phyloP scores from a whole-genome alignment of 192 early-diverging fungal species.

The Geranomyces michiganensis region DNA sequence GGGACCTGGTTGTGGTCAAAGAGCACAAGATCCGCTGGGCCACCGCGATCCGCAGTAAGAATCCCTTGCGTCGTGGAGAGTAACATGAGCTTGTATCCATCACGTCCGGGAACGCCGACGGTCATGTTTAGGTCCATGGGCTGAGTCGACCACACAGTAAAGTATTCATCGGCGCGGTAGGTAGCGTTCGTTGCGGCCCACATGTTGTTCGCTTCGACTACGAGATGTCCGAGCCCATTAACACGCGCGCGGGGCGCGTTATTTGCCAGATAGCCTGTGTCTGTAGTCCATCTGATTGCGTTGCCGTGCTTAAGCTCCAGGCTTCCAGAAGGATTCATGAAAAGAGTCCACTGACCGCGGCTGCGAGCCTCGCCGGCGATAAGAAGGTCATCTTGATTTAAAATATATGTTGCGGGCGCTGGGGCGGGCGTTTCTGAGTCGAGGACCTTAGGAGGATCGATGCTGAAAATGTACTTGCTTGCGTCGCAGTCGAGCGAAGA shows the following conservation, averaged over 20 bases:
- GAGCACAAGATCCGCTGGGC: neutral
- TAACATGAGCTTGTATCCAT: neutral
- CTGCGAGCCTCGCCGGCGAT: neutral
- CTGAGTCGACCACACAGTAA: neutral
- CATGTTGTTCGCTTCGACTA: neutral
- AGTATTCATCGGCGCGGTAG: slow-evolving; percentile 1
- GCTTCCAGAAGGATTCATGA: slow-evolving; percentile 11
- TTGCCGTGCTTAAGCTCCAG: neutral
- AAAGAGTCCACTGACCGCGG: neutral
- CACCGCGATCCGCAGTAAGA: neutral
- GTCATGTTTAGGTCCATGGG: neutral
- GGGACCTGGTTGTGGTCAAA: neutral
- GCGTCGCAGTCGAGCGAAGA: neutral
- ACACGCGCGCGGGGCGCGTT: slow-evolving; percentile 5
- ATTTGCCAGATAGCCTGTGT: slow-evolving; percentile 3
- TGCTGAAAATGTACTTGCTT: slow-evolving; percentile 9
- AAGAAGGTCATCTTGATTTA: neutral
- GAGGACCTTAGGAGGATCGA: neutral
- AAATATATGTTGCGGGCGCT: neutral
- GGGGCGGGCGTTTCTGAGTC: neutral
- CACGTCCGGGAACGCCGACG: slow-evolving; percentile 1
- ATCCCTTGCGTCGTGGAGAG: neutral
- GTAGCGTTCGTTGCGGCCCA: neutral
- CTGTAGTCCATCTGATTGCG: neutral
- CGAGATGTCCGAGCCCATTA: neutral